These are phyloP conservation scores for Mucor plumbeus DNA, from an alignment of 371 early-diverging fungal genomes.

Conservation along the genomic window DNA sequence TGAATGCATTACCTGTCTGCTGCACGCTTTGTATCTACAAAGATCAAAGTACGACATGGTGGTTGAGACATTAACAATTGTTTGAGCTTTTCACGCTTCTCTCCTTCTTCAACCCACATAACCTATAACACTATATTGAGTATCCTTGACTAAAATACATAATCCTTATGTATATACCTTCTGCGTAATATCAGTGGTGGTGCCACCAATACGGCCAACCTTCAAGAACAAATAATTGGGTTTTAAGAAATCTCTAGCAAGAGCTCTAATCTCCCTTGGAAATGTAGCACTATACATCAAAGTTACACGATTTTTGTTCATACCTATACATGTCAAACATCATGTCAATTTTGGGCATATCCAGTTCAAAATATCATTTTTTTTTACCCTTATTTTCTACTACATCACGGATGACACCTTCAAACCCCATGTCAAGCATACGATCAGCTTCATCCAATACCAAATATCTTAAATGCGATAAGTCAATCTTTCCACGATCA, in stretches of 20 bases:
- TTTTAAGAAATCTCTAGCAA: slow-evolving; percentile 91
- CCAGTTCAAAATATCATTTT: not conserved
- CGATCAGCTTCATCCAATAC: slow-evolving; percentile 98
- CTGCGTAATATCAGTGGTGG: slow-evolving; percentile 58
- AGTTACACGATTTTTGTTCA: slow-evolving; percentile 85
- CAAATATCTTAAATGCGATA: slow-evolving; percentile 87
- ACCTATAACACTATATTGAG: too few relatives aligned
- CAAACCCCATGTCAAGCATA: slow-evolving; percentile 49
- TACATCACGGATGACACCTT: slow-evolving; percentile 91
- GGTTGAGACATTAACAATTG: slow-evolving; percentile 42
- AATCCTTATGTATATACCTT: slow-evolving; percentile 23
- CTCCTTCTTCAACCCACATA: slow-evolving; percentile 52
- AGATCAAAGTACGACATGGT: slow-evolving; percentile 74
- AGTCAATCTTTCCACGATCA: slow-evolving; percentile 76
- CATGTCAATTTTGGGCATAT: not conserved
- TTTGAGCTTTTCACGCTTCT: slow-evolving; percentile 47
- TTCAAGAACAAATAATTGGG: slow-evolving; percentile 61
- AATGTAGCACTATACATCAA: slow-evolving; percentile 99
- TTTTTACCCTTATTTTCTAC: slow-evolving; percentile 80
- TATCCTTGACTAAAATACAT: too few relatives aligned
- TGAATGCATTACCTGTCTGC: slow-evolving; percentile 55
- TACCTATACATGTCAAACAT: slow-evolving; percentile 14
- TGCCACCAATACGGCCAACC: slow-evolving; percentile 62
- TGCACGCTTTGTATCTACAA: slow-evolving; percentile 81
- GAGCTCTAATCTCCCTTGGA: slow-evolving; percentile 89